A percentile compares a stretch with the other conserved stretches of the same genome.
These are phyloP conservation scores for Secale cereale DNA, from an alignment of 176 grass and related monocot species.

Conservation along the genomic window DNA sequence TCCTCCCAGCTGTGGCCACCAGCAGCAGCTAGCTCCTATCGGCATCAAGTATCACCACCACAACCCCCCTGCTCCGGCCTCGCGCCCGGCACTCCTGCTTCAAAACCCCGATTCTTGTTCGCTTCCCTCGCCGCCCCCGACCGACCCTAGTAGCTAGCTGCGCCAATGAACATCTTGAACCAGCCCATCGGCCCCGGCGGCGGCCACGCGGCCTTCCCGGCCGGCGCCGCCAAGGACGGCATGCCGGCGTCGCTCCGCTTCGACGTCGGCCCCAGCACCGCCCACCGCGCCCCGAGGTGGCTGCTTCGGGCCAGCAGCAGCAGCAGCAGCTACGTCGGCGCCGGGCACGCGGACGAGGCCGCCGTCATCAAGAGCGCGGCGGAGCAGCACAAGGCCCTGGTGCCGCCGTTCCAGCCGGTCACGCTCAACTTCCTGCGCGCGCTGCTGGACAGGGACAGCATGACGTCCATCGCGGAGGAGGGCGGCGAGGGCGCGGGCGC, in stretches of 20 bases:
- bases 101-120: neutral
- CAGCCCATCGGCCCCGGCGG: constrained; percentile 48
- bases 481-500: neutral
- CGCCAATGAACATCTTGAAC: constrained; percentile 73
- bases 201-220: constrained; percentile 36
- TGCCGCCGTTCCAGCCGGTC: constrained; percentile 47
- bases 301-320: constrained; percentile 34
- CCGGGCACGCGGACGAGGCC: constrained; percentile 17
- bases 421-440: constrained; percentile 65
- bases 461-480: constrained; percentile 26
- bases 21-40: neutral
- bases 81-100: neutral
- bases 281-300: constrained; percentile 13
- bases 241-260: constrained; percentile 38
- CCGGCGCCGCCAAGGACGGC: constrained; percentile 35
- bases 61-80: neutral
- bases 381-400: neutral
- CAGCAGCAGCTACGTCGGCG: constrained; percentile 38
- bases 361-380: neutral
- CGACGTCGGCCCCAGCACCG: constrained; percentile 25
- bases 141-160: neutral
- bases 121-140: too few species aligned
- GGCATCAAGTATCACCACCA: too few species aligned
- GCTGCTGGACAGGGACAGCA: constrained; percentile 37
- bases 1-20: neutral